Conservation (phyloP, 139 green algal species). For the Asterochloris sp. region DNA sequence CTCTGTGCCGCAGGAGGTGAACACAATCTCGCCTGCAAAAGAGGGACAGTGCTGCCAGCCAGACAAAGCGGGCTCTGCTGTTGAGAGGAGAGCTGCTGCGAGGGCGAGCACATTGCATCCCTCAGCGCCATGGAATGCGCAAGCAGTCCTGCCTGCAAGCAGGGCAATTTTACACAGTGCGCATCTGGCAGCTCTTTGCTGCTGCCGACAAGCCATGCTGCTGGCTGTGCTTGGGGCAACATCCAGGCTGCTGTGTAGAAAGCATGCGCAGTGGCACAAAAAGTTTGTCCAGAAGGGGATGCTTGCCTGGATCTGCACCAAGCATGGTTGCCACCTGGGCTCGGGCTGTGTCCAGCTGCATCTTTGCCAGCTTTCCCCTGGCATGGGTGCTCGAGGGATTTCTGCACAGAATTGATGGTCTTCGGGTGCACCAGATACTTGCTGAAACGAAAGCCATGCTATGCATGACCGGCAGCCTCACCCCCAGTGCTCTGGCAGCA, state of each 20-base stretch:
- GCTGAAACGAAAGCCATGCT: background rate
- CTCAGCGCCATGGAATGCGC: too few species aligned
- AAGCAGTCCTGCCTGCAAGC: too few species aligned
- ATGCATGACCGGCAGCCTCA: background rate
- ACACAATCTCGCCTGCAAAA: constrained; percentile 16
- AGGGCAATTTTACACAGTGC: too few species aligned
- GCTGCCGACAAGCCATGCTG: too few species aligned
- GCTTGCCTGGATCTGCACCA: constrained; percentile 15
- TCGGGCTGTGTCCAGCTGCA: constrained; percentile 39
- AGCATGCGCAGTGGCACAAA: too few species aligned
- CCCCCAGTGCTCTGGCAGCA: constrained; percentile 51
- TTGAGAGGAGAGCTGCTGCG: too few species aligned
- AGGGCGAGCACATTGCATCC: too few species aligned
- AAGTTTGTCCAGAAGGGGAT: constrained; percentile 26
- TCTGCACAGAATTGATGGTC: background rate
- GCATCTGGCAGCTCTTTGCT: too few species aligned
- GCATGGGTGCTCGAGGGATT: constrained; percentile 64
- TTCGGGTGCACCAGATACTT: background rate
- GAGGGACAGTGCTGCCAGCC: too few species aligned
- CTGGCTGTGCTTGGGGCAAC: too few species aligned
- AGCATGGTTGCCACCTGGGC: constrained; percentile 54
- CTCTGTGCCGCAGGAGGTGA: constrained; percentile 54
- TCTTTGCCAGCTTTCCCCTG: constrained; percentile 38
- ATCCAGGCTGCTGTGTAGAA: too few species aligned
- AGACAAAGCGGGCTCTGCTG: too few species aligned